Percentiles rank a stretch among this genome's conserved stretches.
phyloP scores from a whole-genome alignment of 768 basidiomycete genomes.

The Tylopilus plumbeoviolaceoides region DNA sequence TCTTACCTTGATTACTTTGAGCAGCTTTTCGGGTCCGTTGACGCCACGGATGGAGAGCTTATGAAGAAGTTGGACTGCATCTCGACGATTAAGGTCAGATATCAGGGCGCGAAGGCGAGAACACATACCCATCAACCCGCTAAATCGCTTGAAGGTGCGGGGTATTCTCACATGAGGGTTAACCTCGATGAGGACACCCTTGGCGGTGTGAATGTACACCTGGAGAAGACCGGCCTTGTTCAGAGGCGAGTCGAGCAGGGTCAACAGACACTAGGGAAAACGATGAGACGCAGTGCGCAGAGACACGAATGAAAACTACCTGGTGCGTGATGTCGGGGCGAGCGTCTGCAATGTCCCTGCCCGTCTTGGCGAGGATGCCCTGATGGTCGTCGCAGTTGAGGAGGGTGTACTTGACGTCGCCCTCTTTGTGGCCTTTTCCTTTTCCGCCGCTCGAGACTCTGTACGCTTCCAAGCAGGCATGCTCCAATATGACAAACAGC shows the following conservation, averaged over 20 bases:
- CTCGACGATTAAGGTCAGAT: constrained; percentile 3
- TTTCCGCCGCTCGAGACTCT: constrained; percentile 63
- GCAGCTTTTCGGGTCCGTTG: constrained; percentile 92
- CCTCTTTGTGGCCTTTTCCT: constrained; percentile 49
- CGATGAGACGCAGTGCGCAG: background rate
- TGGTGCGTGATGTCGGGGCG: constrained; percentile 99
- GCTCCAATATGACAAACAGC: constrained; percentile 87
- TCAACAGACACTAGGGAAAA: constrained; percentile 76
- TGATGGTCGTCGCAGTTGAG: constrained; percentile 99
- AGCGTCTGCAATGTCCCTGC: constrained; percentile 98
- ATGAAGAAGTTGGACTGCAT: constrained; percentile 90
- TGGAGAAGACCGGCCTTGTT: constrained; percentile 97
- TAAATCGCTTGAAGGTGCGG: constrained; percentile 97
- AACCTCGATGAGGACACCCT: constrained; percentile 94
- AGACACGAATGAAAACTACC: constrained; percentile 41
- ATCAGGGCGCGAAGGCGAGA: background rate
- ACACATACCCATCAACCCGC: constrained; percentile 89
- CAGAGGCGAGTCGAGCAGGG: constrained; percentile 92
- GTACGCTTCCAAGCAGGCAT: constrained; percentile 96
- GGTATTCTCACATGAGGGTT: constrained; percentile 98
- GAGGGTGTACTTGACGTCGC: constrained; percentile 92
- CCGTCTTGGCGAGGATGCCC: constrained; percentile 95
- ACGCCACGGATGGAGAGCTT: constrained; percentile 94
- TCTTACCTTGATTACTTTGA: constrained; percentile 97
- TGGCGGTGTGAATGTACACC: constrained; percentile 97